Conservation (phyloP, 352 stramenopile genomes). For the Phytophthora uliginosa region DNA sequence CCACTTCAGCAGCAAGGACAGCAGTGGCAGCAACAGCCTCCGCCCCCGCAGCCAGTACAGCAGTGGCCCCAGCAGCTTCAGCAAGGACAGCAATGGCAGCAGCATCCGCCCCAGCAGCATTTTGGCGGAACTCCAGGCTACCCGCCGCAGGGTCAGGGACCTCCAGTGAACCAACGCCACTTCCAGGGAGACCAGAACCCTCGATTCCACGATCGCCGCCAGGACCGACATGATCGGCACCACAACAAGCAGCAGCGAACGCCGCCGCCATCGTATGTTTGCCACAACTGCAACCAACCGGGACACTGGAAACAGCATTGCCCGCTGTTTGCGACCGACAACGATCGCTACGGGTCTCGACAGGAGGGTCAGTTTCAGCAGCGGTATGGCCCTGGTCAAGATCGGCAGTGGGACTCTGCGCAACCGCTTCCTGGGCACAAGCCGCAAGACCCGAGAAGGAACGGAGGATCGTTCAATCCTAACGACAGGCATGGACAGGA, state of each 20-base stretch:
- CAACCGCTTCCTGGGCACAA: constrained; percentile 15
- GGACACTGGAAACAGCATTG: constrained; percentile 89
- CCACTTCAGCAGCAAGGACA: constrained; percentile 6
- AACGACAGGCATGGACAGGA: constrained; percentile 10
- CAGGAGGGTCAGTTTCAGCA: constrained; percentile 18
- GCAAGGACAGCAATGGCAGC: background rate
- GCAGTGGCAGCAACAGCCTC: constrained; percentile 24
- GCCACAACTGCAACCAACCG: constrained; percentile 79
- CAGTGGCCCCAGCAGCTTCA: constrained; percentile 8
- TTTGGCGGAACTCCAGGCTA: constrained; percentile 25
- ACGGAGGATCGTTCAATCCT: constrained; percentile 6
- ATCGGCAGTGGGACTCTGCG: constrained; percentile 20
- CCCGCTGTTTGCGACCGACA: constrained; percentile 45
- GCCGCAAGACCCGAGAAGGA: constrained; percentile 33
- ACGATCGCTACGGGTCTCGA: constrained; percentile 14
- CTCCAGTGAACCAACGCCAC: constrained; percentile 19
- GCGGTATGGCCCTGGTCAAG: constrained; percentile 9
- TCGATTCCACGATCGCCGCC: constrained; percentile 34
- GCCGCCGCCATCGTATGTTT: constrained; percentile 75
- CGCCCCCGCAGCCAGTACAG: background rate
- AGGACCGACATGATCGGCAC: constrained; percentile 29
- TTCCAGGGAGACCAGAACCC: constrained; percentile 38
- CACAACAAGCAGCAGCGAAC: constrained; percentile 40
- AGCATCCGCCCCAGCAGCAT: constrained; percentile 1
- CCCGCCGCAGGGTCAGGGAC: constrained; percentile 10